Percentiles rank a stretch among this genome's conserved stretches.
Conservation (phyloP, 768 basidiomycete species). For the Collybia nuda region DNA sequence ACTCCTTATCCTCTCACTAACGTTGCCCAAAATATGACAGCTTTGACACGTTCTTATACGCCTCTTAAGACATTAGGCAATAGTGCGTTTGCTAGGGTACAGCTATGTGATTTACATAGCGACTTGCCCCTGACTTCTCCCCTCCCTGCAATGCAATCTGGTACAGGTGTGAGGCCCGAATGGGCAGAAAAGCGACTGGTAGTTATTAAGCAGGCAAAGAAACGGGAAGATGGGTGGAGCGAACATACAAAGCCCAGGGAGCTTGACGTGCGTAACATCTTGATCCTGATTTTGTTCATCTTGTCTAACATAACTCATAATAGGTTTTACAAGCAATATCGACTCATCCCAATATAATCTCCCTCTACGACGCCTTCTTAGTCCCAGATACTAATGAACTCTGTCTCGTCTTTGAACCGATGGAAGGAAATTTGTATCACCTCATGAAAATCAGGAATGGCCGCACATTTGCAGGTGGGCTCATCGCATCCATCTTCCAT, state of each 20-base stretch:
- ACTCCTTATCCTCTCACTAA: conserved; percentile 10
- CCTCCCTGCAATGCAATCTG: conserved; percentile 93
- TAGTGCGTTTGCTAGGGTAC: conserved; percentile 98
- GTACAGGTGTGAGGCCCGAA: conserved; percentile 87
- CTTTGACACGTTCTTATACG: conserved; percentile 85
- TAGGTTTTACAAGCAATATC: conserved; percentile 94
- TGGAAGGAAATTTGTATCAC: conserved; percentile 99
- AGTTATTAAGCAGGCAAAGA: conserved; percentile 98
- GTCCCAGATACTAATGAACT: conserved; percentile 94
- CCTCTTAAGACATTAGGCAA: conserved; percentile 96
- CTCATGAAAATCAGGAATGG: conserved; percentile 97
- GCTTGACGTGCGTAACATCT: conserved; percentile 68
- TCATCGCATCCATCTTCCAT: conserved; percentile 91
- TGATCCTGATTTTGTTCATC: conserved; percentile 7
- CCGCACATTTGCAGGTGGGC: conserved; percentile 92
- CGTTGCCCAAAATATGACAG: conserved; percentile 40
- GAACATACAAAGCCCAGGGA: conserved; percentile 95
- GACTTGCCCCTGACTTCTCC: conserved; percentile 88
- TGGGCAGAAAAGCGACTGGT: conserved; percentile 94
- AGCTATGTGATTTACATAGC: conserved; percentile 99
- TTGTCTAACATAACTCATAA: conserved; percentile 14
- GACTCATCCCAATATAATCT: conserved; percentile 96
- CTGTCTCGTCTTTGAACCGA: conserved; percentile 99
- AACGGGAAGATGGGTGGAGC: conserved; percentile 95
- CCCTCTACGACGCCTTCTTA: conserved; percentile 98